phyloP scores from a whole-genome alignment of 441 rosid genomes.

The Gossypium gossypioides region DNA sequence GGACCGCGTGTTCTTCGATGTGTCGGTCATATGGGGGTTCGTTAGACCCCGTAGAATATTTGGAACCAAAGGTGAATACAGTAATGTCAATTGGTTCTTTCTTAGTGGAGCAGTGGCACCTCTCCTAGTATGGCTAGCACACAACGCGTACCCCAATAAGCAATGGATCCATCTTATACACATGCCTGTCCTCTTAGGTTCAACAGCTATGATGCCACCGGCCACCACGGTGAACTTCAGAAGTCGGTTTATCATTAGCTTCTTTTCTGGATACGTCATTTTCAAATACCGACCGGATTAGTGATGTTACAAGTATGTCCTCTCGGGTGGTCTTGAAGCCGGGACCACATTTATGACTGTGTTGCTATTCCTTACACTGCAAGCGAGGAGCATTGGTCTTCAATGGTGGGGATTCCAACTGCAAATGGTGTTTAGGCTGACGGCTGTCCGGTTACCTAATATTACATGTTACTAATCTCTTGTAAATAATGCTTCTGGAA shows the following conservation, averaged over 20 bases:
- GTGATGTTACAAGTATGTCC: constrained; percentile 65
- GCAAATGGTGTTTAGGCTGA: constrained; percentile 40
- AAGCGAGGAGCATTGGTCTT: constrained; percentile 26
- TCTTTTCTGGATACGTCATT: constrained; percentile 49
- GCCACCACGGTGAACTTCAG: constrained; percentile 62
- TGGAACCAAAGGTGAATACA: constrained; percentile 55
- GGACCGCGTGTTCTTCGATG: constrained; percentile 55
- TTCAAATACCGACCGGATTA: constrained; percentile 38
- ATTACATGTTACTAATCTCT: background rate
- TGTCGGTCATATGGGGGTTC: constrained; percentile 74
- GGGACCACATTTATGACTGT: constrained; percentile 65
- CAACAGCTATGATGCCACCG: constrained; percentile 65
- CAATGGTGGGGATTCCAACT: constrained; percentile 81
- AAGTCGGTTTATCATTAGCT: constrained; percentile 47
- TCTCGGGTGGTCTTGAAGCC: constrained; percentile 67
- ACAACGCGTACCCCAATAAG: constrained; percentile 40
- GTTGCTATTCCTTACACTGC: constrained; percentile 43
- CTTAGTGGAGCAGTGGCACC: constrained; percentile 62
- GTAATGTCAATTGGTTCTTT: constrained; percentile 59
- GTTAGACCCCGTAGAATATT: constrained; percentile 67
- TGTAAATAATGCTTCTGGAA: background rate
- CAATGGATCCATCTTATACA: constrained; percentile 51
- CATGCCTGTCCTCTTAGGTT: constrained; percentile 53
- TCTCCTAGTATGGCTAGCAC: constrained; percentile 47
- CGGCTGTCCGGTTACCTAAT: constrained; percentile 51